These are phyloP conservation scores for Daldinia sp. DNA, from an alignment of 2,329 filamentous ascomycete genomes.

Conservation along the genomic window DNA sequence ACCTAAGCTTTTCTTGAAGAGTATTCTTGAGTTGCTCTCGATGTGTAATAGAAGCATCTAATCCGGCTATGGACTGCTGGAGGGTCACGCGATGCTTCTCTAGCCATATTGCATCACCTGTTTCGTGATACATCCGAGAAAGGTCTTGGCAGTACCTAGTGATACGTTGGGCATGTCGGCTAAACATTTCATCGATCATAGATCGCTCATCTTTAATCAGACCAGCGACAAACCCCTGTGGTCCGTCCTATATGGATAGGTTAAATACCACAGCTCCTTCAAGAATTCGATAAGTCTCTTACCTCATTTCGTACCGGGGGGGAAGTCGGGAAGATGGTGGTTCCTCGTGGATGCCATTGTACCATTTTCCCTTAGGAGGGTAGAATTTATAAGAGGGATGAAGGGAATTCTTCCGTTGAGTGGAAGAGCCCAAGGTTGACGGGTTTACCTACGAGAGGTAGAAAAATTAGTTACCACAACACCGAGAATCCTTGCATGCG, in stretches of 20 bases:
- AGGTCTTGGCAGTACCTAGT: not conserved
- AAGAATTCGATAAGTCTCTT: not conserved
- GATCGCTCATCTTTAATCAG: not conserved
- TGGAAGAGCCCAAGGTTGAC: too few relatives aligned
- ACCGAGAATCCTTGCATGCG: too few relatives aligned
- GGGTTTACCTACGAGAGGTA: too few relatives aligned
- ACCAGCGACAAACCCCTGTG: not conserved
- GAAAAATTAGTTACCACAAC: too few relatives aligned
- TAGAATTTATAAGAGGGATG: too few relatives aligned
- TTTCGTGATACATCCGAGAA: not conserved
- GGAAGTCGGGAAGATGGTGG: not conserved
- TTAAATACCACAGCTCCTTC: not conserved
- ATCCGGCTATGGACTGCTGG: not conserved
- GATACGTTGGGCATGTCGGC: not conserved
- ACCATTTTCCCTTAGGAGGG: too few relatives aligned
- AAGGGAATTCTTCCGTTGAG: too few relatives aligned
- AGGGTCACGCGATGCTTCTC: not conserved
- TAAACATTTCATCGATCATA: not conserved
- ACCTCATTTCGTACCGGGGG: not conserved
- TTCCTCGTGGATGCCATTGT: not conserved
- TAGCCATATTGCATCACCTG: not conserved
- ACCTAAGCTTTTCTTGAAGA: not conserved
- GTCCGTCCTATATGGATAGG: not conserved
- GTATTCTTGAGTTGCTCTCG: not conserved
- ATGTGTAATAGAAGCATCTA: not conserved